A percentile compares a stretch with the other conserved stretches of the same genome.
Evolutionary conservation across 2,329 filamentous ascomycete genomes (phyloP).

Genomic region (Juglanconis oblonga): DNA sequence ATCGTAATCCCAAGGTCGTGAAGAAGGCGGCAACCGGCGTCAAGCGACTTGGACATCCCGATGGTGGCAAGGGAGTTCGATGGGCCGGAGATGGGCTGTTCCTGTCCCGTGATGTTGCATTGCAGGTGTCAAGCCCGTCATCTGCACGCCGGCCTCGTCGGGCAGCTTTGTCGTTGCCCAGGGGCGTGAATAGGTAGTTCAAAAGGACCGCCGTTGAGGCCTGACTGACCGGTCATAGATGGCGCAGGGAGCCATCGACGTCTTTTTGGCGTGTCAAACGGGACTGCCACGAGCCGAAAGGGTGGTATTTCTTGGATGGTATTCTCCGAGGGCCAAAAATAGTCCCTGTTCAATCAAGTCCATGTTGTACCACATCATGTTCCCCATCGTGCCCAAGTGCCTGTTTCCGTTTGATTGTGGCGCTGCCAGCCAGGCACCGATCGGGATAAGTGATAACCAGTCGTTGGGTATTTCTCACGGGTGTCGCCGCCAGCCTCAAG

Average conservation of each 20-base stretch:
- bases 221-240: slow-evolving; percentile 2
- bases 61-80: background rate
- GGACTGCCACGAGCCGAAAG: background rate
- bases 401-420: slow-evolving; percentile 17
- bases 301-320: background rate
- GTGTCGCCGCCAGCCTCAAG: background rate
- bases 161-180: slow-evolving; percentile 1
- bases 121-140: slow-evolving; percentile 14
- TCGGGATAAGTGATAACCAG: slow-evolving; percentile 8
- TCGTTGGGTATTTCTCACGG: background rate
- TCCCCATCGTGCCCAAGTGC: background rate
- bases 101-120: slow-evolving; percentile 2
- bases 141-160: slow-evolving; percentile 1
- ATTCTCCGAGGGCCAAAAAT: slow-evolving; percentile 1
- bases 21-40: slow-evolving; percentile 7
- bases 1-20: background rate
- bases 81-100: background rate
- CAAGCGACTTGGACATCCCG: slow-evolving; percentile 6
- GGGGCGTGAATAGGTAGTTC: background rate
- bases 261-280: background rate
- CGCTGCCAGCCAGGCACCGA: slow-evolving; percentile 1
- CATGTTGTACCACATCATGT: slow-evolving; percentile 1
- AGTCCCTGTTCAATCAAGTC: background rate
- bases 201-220: background rate
- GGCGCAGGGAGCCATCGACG: slow-evolving; percentile 5